Conservation (phyloP, 495 filamentous ascomycete genomes). For the Glonium stellatum region DNA sequence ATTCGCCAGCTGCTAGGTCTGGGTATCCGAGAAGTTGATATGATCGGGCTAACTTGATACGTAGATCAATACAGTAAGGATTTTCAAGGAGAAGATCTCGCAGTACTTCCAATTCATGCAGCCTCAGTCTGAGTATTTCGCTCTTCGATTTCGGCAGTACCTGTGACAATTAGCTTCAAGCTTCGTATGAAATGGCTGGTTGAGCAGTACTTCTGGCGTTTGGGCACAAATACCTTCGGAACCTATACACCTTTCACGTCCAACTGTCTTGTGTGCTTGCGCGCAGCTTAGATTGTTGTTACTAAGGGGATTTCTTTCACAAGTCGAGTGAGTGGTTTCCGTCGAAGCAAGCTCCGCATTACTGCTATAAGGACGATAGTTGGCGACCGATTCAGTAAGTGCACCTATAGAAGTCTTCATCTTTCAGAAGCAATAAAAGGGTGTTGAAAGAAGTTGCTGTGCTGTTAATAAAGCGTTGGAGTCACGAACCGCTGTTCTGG, state of each 20-base stretch:
- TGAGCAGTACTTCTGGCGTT: background rate
- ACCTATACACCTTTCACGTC: background rate
- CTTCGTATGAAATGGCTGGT: background rate
- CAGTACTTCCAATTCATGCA: conserved; percentile 6
- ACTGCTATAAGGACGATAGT: background rate
- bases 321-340: too few species aligned
- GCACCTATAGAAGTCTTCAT: background rate
- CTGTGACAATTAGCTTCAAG: background rate
- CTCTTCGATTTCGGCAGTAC: background rate
- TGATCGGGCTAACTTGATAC: conserved; percentile 62
- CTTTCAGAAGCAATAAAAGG: background rate
- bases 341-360: background rate
- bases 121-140: background rate
- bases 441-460: too few species aligned
- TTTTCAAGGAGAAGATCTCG: conserved; percentile 25
- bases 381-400: background rate
- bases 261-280: background rate
- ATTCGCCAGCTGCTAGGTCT: conserved; percentile 83
- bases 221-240: background rate
- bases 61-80: conserved; percentile 73
- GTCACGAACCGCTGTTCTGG: too few species aligned
- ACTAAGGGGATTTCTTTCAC: too few species aligned
- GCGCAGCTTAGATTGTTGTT: background rate
- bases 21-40: conserved; percentile 75
- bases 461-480: too few species aligned